Evolutionary conservation across 2,329 filamentous ascomycete genomes (phyloP), one percentile per base, ranked within the genome.

Genomic region (Penicillium sp.): DNA sequence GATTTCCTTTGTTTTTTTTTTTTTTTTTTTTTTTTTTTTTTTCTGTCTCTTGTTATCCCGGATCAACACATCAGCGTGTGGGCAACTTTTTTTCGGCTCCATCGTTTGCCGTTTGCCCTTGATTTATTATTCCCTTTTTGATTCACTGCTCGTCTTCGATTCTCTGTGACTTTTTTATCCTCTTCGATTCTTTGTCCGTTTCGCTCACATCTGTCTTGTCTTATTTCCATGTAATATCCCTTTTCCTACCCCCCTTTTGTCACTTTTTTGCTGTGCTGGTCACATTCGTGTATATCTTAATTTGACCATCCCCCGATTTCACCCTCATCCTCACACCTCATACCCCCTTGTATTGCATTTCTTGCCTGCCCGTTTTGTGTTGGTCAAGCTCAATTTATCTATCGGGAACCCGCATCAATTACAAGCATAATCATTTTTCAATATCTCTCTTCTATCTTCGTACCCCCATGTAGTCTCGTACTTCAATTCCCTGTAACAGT

Each of bases 231-330:
- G 67, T 71, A 71, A 71, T 70, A 66, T 65, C 51, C 59, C 31
- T 40, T 40, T 54, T 59, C 59, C 61, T 26, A 58, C 55, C 39
- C 59, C 34, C 55, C 43, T 51, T 39, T 13, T 48, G 23, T 45
- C 48, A 48, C 48, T 59, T 56, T 52, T 55, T 66, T 66, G 59
- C 56, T 72, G 72, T 75, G 73, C 73, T 73, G 73, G 73, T 59
- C 73, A 74, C 71, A 37, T 69, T 63, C 57, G 52, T 69, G 71
- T 74, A 73, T 69, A 69, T 67, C 71, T 67, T 72, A 71, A 69
- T 71, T 64, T 59, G 54, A 55, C 57, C 60, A 51, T 53, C 56
- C 48, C 48, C 39, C 34, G 34, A 37, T 21, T 4, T 36, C 33
- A 36, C 16, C n/a, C 18, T 37, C 18, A 56, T 58, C 55, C 37